Conservation (phyloP, 495 filamentous ascomycete genomes). For the Neurospora terricola region DNA sequence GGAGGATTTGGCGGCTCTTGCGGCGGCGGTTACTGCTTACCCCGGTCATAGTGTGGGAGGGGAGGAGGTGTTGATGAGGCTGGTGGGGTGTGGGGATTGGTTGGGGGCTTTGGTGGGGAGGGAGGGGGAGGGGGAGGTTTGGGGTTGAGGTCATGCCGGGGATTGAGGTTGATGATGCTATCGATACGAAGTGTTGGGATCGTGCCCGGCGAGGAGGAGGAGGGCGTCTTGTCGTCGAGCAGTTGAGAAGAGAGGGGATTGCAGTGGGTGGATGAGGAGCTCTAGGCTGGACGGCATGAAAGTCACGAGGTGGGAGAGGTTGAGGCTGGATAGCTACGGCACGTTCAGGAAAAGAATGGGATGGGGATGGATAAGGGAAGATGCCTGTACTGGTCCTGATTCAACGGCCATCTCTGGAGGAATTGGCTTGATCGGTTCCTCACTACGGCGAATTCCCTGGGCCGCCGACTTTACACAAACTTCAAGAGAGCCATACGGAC, state of each 20-base stretch:
- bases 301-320: neutral
- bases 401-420: neutral
- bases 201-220: neutral
- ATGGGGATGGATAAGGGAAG: neutral
- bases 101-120: conserved; percentile 32
- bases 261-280: neutral
- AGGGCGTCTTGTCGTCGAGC: neutral
- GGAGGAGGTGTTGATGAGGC: conserved; percentile 19
- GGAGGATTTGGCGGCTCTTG: conserved; percentile 48
- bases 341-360: neutral
- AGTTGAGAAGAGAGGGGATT: neutral
- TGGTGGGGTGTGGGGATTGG: conserved; percentile 36
- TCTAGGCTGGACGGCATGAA: neutral
- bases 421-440: neutral
- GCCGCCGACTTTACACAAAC: neutral
- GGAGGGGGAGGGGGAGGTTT: conserved; percentile 27
- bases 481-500: neutral
- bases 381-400: neutral
- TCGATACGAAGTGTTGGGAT: neutral
- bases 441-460: neutral
- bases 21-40: conserved; percentile 56
- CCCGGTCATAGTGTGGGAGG: conserved; percentile 45
- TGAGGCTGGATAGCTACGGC: neutral
- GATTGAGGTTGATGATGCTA: conserved; percentile 1
- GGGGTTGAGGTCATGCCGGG: conserved; percentile 15